Base-by-base conservation (phyloP, 2,329 filamentous ascomycete species). In the Pestalotiopsis sp. region DNA sequence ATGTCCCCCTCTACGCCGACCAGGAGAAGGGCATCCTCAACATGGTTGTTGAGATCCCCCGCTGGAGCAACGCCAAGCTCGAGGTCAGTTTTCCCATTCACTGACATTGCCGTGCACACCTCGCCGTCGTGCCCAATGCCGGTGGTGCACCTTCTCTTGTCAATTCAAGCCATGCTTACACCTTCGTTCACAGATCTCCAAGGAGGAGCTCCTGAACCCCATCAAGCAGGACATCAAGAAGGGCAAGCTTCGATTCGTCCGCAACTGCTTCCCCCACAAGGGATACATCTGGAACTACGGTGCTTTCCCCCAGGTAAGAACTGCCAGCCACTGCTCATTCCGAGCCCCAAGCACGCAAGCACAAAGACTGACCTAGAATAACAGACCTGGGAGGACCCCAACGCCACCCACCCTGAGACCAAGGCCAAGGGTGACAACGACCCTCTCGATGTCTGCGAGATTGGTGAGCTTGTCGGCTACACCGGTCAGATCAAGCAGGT, bases 211-310 rank as follows among this genome's bases (percentile, higher is more conserved):
- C 80, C 92, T 98, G 82, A 98, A 98, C 89, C 95, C 95, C 81
- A 97, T 98, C 88, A 98, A 98, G 92, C 96, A 99, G 88, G 96
- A 99, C 83, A 90, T 91, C 84, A 98, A 99, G 93, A 98, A 99
- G 90, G 96, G 95, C 90, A 98, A 98, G 90, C 94, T 98, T 79
- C 93, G 96, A 80, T 99, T 92, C 82, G 96, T 99, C 82, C 94
- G 96, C 86, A 99, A 99, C 92, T 99, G 96, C 92, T 99, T 99
- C 90, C 96, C 96, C 78, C 96, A 99, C 92, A 98, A 99, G 91
- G 96, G 96, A 75, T 99, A 99, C 86, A 93, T 99, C 78, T 99
- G 96, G 96, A 99, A 99, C 91, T 99, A 99, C 86, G 96, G 96
- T 86, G 95, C 95, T 84, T 98, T 99, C 91, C 96, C 96, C 78